Evolutionary conservation across 352 stramenopile species (phyloP).

Genomic region (Phytopythium montanum): DNA sequence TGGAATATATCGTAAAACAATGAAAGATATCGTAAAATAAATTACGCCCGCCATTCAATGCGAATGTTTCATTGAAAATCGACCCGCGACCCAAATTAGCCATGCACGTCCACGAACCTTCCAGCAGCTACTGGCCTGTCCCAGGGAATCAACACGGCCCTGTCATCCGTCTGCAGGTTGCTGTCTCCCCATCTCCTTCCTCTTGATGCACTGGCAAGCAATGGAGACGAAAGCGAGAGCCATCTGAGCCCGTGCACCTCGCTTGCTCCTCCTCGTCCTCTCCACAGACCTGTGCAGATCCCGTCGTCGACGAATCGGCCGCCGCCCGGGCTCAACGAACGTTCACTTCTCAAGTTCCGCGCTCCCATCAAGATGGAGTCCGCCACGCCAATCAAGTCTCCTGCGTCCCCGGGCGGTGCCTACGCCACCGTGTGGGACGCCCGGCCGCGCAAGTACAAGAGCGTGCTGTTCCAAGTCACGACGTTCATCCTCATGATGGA

Average conservation of each 20-base stretch:
- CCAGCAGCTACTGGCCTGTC: neutral
- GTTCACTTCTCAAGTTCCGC: neutral
- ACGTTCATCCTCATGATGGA: constrained; percentile 67
- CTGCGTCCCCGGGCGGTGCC: constrained; percentile 15
- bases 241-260: neutral
- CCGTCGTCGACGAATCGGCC: neutral
- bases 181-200: neutral
- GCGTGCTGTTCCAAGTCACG: constrained; percentile 51
- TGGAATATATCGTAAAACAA: neutral
- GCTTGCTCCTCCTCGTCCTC: neutral
- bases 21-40: neutral
- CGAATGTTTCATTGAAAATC: neutral
- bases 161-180: constrained; percentile 1
- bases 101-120: neutral
- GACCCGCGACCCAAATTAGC: neutral
- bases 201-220: neutral
- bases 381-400: constrained; percentile 22
- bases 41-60: neutral
- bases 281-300: neutral
- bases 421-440: constrained; percentile 38
- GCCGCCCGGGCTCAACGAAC: too few species aligned
- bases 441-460: constrained; percentile 55
- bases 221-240: neutral
- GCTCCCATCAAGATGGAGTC: constrained; percentile 2
- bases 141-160: neutral